phyloP scores from a whole-genome alignment of 2,329 filamentous ascomycete species.

The Meredithiella fracta region DNA sequence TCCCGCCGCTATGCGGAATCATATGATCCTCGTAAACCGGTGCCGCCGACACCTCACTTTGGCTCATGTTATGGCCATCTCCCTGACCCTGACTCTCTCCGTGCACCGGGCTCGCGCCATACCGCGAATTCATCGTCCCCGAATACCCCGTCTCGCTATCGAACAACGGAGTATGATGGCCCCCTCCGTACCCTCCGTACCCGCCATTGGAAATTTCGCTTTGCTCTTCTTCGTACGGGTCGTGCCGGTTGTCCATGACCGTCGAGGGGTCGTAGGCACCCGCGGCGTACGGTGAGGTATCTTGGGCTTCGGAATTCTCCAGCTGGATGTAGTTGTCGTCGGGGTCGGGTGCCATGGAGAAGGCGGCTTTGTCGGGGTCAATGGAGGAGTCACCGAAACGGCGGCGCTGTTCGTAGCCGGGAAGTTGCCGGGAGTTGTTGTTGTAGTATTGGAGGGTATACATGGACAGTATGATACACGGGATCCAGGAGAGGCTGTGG shows the following conservation, averaged over 20 bases:
- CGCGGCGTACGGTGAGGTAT: constrained; percentile 21
- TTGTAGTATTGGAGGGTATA: constrained; percentile 47
- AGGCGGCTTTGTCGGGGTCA: constrained; percentile 53
- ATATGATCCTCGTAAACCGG: no score
- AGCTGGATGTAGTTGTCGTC: constrained; percentile 49
- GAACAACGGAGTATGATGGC: constrained; percentile 22
- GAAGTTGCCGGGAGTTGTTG: constrained; percentile 39
- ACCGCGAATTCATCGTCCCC: constrained; percentile 15
- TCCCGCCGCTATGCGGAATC: no score
- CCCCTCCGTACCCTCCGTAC: constrained; percentile 9
- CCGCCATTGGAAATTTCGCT: constrained; percentile 18
- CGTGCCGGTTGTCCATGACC: constrained; percentile 22
- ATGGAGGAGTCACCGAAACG: constrained; percentile 29
- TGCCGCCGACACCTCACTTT: no score
- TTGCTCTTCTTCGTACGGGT: constrained; percentile 24
- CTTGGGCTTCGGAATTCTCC: constrained; percentile 35
- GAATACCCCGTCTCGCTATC: constrained; percentile 34
- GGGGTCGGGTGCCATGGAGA: constrained; percentile 49
- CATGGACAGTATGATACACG: constrained; percentile 38
- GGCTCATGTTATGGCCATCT: no score
- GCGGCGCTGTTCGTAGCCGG: constrained; percentile 39
- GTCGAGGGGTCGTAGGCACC: constrained; percentile 22
- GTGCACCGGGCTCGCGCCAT: constrained; percentile 12
- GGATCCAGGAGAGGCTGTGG: constrained; percentile 37
- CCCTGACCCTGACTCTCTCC: constrained; percentile 2